Base-by-base conservation (phyloP, 176 grass and related monocot genomes). In the Carex scoparia region DNA sequence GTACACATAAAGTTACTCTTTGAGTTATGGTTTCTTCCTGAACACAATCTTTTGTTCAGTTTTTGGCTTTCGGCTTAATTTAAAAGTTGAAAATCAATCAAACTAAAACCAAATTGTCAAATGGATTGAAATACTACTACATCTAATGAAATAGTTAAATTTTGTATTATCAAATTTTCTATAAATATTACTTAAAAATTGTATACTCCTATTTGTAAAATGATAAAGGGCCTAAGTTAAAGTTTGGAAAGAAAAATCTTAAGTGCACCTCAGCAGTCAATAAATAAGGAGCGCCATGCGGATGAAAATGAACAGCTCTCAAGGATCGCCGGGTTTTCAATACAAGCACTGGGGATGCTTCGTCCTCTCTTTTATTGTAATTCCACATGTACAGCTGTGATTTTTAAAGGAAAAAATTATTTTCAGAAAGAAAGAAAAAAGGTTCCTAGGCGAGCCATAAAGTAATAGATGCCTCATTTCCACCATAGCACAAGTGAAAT, bases 231-330 rank as follows among this genome's bases (percentile, higher is more conserved):
- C 9, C 14, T 48, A 44, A 33, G 11, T 27, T 19, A 40, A 15
- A 61, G 30, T 76, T 27, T 42, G 67, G 38, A 85, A 1, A 27
- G n/a, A 9, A 79, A 35, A 57, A 38, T 19, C 10, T 38, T 44
- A 84, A 79, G 37, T 69, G 28, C 83, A 99, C 97, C 93, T 99
- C 97, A 81, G 97, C 97, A 4, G 97, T 99, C 75, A 99, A 87
- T 85, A 99, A 92, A 87, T 91, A 94, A 64, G 97, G 97, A 71
- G 93, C 91, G 65, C 89, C 93, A 85, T 91, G 93, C 2, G 97
- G 97, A 79, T 99, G 97, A 94, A 99, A 99, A 92, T 99, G 97
- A 42, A 99, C 97, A 56, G 97, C 97, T 92, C 97, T 94, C 86
- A 99, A 87, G 11, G 97, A 99, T 80, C 97, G 91, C 32, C 97